Evolutionary conservation across 352 stramenopile species (phyloP), one percentile per base, ranked within the genome.

Genomic region (Phytophthora constricta): DNA sequence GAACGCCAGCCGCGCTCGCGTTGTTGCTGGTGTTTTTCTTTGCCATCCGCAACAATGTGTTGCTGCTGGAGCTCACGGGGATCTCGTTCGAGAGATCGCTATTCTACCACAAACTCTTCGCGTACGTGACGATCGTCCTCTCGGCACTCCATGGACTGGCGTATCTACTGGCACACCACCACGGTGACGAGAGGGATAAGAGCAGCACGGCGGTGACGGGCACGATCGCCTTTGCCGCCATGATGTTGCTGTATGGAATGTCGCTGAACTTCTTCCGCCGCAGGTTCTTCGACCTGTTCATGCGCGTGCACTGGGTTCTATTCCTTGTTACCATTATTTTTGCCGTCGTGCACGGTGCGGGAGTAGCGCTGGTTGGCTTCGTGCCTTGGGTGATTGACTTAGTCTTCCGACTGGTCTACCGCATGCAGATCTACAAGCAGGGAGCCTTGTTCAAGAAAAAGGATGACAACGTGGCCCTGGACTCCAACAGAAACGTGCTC

Each of bases 101-200:
- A 1, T 67, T 80, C 14, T 87, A 85, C 54, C 79, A 85, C 67
- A 83, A 82, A 33, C 34, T 84, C 7, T 79, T 82, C n/a, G 74
- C 62, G 8, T 50, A 74, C 39, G 41, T 80, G 14, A 62, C 72
- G 2, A 65, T 79, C 22, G 13, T 80, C 1, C 49, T 83, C 17
- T 39, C 62, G 10, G 63, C 25, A 0, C 46, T 86, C n/a, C 79
- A 87, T 33, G 79, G 60, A 0, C 31, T 84, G 5, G 26, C 74
- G 0, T 86, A 85, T 33, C 39, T 76, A 11, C 45, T 83, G 3
- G 55, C 56, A 1, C n/a, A 65, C 7, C 27, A 66, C 25, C 27
- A 70, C 14, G 56, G 62, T 28, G 55, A 70, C 4, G 56, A 70
- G 42, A 19, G 47, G 16, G 42, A 52, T 20, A 39, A 70, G 20